phyloP scores from a whole-genome alignment of 305 asterid species.

The Plantago rigida region DNA sequence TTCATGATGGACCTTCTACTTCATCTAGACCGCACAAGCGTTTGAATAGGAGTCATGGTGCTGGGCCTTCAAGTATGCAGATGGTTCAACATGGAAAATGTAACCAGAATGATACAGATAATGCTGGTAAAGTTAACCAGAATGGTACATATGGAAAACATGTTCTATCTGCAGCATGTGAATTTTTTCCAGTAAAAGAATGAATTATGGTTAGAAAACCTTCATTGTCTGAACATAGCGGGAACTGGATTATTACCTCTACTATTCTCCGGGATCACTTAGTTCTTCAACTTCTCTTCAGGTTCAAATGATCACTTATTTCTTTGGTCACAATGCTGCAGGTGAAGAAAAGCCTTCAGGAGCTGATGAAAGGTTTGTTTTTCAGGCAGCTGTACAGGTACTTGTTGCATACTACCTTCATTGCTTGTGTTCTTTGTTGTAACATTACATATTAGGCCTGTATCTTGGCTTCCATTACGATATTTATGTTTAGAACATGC shows the following conservation, averaged over 20 bases:
- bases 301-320: slow-evolving; percentile 42
- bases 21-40: slow-evolving; percentile 34
- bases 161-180: slow-evolving; percentile 32
- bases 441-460: neutral
- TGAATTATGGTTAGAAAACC: slow-evolving; percentile 24
- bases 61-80: slow-evolving; percentile 44
- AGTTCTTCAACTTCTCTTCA: slow-evolving; percentile 33
- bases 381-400: slow-evolving; percentile 90
- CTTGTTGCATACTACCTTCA: slow-evolving; percentile 14
- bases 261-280: slow-evolving; percentile 25
- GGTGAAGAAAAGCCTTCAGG: slow-evolving; percentile 64
- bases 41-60: slow-evolving; percentile 25
- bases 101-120: slow-evolving; percentile 25
- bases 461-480: neutral
- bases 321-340: slow-evolving; percentile 19
- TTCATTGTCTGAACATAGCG: slow-evolving; percentile 31
- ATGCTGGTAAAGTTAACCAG: slow-evolving; percentile 27
- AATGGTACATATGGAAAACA: slow-evolving; percentile 41
- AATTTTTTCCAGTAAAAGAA: slow-evolving; percentile 33
- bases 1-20: slow-evolving; percentile 31
- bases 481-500: too few species aligned
- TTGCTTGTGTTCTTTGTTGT: neutral
- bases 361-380: slow-evolving; percentile 78
- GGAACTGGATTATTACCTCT: slow-evolving; percentile 50
- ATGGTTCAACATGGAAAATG: slow-evolving; percentile 22